These are phyloP conservation scores for Fraxinus dipetala DNA, from an alignment of 305 asterid genomes.

Conservation along the genomic window DNA sequence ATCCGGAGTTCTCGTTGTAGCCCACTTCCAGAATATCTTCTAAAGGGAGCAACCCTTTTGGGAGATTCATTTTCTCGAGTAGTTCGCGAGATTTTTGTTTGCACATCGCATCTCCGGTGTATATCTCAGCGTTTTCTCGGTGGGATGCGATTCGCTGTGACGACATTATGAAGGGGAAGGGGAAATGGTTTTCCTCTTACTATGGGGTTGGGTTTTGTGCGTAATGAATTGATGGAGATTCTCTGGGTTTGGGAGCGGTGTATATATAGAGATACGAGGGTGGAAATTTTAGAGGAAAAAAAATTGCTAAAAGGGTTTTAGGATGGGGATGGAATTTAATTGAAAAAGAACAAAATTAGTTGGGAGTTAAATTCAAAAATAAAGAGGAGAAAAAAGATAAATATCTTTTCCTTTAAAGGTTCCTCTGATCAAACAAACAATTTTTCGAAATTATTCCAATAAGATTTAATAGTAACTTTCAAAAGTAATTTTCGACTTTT, in stretches of 20 bases:
- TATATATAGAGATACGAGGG: background rate
- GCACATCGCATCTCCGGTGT: conserved; percentile 59
- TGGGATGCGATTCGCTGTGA: conserved; percentile 45
- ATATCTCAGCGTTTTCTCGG: conserved; percentile 67
- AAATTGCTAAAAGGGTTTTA: background rate
- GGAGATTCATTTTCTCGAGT: conserved; percentile 57
- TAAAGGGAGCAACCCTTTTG: conserved; percentile 74
- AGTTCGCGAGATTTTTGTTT: conserved; percentile 61
- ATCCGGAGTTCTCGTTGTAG: conserved; percentile 53
- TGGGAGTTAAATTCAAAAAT: background rate
- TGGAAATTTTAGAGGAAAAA: background rate
- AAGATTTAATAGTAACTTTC: background rate
- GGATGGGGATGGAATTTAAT: background rate
- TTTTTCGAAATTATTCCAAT: too few relatives aligned
- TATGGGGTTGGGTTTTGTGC: background rate
- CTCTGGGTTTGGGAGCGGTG: background rate
- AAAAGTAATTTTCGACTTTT: background rate
- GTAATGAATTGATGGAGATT: background rate
- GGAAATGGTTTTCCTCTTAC: background rate
- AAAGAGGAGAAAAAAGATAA: background rate
- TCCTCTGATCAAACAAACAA: background rate
- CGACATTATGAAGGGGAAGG: conserved; percentile 34
- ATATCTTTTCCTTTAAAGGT: background rate
- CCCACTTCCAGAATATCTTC: conserved; percentile 66
- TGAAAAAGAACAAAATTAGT: background rate